These are phyloP conservation scores for Cornus kousa DNA, from an alignment of 148 eudicot species.

Conservation along the genomic window DNA sequence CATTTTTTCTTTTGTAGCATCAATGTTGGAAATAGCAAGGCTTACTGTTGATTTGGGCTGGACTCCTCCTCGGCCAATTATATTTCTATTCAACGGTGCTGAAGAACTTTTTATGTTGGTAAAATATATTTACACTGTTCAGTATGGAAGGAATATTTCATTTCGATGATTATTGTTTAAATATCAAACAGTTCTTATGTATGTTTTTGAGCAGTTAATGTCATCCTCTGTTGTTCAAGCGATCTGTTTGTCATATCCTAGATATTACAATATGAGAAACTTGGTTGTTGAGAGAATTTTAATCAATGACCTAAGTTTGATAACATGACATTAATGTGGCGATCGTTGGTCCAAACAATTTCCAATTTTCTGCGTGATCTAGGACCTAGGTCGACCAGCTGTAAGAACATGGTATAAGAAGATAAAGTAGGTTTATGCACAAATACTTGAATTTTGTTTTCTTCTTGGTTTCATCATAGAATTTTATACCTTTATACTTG, in stretches of 20 bases:
- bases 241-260: not conserved
- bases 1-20: slow-evolving; percentile 50
- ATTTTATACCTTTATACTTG: not conserved
- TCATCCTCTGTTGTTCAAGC: not conserved
- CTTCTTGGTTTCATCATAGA: not conserved
- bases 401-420: not conserved
- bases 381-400: not conserved
- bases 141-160: not conserved
- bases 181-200: not conserved
- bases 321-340: not conserved
- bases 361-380: not conserved
- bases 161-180: not conserved
- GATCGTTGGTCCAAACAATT: not conserved
- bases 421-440: not conserved
- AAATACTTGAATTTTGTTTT: not conserved
- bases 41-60: slow-evolving; percentile 82
- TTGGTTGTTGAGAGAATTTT: not conserved
- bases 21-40: slow-evolving; percentile 87
- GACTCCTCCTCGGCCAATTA: slow-evolving; percentile 80
- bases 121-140: slow-evolving; percentile 20
- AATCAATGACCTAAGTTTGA: not conserved
- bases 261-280: not conserved
- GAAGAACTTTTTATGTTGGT: slow-evolving; percentile 99
- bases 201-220: not conserved
- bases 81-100: slow-evolving; percentile 94